Evolutionary conservation across 2,329 filamentous ascomycete species (phyloP).

Genomic region (Hypoxylon sp.): DNA sequence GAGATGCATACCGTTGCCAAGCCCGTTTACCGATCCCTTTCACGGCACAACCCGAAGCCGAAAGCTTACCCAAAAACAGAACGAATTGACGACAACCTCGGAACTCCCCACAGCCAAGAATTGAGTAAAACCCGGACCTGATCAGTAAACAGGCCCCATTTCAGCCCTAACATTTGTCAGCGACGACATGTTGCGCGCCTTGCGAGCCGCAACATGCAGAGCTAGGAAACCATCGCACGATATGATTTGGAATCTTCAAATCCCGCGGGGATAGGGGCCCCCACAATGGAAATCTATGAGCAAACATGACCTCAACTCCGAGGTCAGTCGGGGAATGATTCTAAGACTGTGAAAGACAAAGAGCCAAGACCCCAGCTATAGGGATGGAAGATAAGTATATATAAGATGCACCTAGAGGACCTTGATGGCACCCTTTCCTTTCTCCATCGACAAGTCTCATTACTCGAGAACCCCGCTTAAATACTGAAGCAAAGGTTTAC

Average conservation of each 20-base stretch:
- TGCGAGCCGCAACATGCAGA: conserved; percentile 1
- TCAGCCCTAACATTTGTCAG: conserved; percentile 9
- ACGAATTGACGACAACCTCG: conserved; percentile 10
- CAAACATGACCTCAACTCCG: not conserved
- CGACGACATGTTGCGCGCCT: conserved; percentile 14
- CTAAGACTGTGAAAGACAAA: not conserved
- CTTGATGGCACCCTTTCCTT: conserved; percentile 19
- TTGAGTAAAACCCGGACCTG: not conserved
- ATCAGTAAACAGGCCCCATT: not conserved
- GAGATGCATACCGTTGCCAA: conserved; percentile 16
- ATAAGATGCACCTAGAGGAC: conserved; percentile 9
- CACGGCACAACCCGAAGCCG: conserved; percentile 21
- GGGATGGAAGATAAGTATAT: conserved; percentile 11
- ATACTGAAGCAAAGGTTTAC: conserved; percentile 4
- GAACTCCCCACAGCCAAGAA: not conserved
- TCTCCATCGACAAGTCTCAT: not conserved
- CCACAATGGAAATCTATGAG: not conserved
- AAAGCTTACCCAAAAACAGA: conserved; percentile 1
- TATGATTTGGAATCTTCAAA: conserved; percentile 29
- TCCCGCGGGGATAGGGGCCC: conserved; percentile 18
- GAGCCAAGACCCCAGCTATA: not conserved
- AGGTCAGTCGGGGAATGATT: not conserved
- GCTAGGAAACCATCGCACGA: not conserved
- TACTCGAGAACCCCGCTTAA: conserved; percentile 2
- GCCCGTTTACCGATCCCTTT: conserved; percentile 1